A percentile compares a stretch with the other conserved stretches of the same genome.
Conservation (phyloP, 2,329 filamentous ascomycete species). For the Colletotrichum orbiculare region DNA sequence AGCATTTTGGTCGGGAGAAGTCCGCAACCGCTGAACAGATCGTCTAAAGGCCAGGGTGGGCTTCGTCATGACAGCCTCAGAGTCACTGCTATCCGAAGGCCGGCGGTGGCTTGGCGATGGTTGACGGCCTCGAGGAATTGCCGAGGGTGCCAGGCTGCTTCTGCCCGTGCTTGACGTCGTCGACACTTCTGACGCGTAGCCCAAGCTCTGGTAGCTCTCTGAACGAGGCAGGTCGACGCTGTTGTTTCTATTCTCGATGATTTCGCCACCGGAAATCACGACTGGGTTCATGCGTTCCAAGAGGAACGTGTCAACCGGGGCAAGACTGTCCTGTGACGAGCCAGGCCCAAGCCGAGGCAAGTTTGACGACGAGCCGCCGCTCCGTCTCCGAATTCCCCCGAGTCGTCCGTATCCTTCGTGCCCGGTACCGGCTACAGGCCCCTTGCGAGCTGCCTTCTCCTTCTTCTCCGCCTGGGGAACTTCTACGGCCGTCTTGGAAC, state of each 20-base stretch:
- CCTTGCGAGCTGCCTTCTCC: constrained; percentile 73
- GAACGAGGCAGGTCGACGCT: constrained; percentile 60
- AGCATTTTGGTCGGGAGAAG: constrained; percentile 54
- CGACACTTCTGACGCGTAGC: constrained; percentile 53
- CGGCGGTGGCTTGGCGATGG: constrained; percentile 47
- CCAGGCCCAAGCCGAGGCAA: constrained; percentile 53
- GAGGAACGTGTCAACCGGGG: constrained; percentile 66
- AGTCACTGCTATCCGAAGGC: constrained; percentile 68
- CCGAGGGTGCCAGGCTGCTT: constrained; percentile 65
- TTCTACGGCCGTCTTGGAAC: constrained; percentile 72
- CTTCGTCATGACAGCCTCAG: constrained; percentile 59
- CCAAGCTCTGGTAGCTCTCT: constrained; percentile 62
- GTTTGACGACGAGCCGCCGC: constrained; percentile 66
- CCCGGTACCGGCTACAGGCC: constrained; percentile 90
- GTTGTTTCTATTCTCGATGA: constrained; percentile 70
- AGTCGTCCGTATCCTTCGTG: constrained; percentile 86
- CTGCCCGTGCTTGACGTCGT: constrained; percentile 52
- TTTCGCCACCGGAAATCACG: constrained; percentile 71
- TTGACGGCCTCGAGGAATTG: constrained; percentile 54
- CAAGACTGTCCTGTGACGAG: constrained; percentile 63
- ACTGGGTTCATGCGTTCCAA: constrained; percentile 73
- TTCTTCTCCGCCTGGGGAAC: constrained; percentile 62
- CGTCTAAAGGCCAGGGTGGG: constrained; percentile 65
- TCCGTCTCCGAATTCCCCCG: constrained; percentile 70
- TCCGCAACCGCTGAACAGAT: constrained; percentile 63